Evolutionary conservation across 2,329 filamentous ascomycete species (phyloP).

Genomic region (Cercospora zeae-maydis): DNA sequence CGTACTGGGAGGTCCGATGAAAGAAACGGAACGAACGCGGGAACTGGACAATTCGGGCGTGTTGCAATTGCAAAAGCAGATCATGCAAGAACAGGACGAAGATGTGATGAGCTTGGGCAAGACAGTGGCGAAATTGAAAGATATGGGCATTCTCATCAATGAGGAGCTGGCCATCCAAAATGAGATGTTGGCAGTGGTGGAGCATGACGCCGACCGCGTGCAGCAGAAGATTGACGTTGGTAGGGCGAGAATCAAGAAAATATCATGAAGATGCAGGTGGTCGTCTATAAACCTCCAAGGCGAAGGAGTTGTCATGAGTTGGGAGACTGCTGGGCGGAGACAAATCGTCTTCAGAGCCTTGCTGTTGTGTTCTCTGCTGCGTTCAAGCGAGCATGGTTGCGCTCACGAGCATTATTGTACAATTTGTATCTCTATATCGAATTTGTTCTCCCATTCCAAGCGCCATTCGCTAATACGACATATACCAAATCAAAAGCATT

Average conservation of each 20-base stretch:
- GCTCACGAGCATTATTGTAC: not conserved
- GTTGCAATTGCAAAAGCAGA: conserved; percentile 67
- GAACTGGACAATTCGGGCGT: conserved; percentile 75
- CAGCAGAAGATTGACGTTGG: conserved; percentile 67
- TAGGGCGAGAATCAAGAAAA: conserved; percentile 67
- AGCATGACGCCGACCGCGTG: conserved; percentile 63
- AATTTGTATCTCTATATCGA: not conserved
- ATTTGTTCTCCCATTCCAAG: not conserved
- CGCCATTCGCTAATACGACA: conserved; percentile 14
- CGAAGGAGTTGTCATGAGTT: no score
- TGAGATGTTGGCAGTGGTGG: conserved; percentile 63
- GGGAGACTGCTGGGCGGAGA: no score
- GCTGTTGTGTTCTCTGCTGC: conserved; percentile 6
- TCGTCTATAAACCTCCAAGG: no score
- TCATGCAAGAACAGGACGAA: conserved; percentile 71
- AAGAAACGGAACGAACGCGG: conserved; percentile 70
- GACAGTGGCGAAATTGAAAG: conserved; percentile 68
- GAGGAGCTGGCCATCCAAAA: conserved; percentile 70
- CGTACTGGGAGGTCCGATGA: conserved; percentile 66
- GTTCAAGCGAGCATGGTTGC: conserved; percentile 15
- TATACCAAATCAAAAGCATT: conserved; percentile 6
- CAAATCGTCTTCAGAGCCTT: no score
- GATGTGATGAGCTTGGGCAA: conserved; percentile 66
- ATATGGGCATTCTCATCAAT: conserved; percentile 74
- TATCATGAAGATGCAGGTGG: conserved; percentile 34